Conservation (phyloP, 495 filamentous ascomycete species). For the Penicillium bialowiezense region DNA sequence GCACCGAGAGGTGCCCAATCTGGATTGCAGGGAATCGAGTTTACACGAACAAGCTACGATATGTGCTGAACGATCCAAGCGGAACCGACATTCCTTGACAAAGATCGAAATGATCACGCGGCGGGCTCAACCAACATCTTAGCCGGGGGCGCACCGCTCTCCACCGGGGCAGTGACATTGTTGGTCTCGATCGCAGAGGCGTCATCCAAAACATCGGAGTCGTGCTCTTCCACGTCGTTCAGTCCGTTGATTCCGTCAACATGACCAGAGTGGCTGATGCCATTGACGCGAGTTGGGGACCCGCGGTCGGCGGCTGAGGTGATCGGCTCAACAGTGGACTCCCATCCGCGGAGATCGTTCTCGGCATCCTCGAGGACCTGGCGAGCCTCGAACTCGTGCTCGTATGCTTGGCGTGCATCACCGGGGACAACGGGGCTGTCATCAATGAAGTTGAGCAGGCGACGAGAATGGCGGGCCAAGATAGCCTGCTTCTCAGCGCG, state of each 20-base stretch:
- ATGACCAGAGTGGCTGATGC: not conserved
- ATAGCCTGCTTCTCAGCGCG: constrained; percentile 95
- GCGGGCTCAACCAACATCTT: constrained; percentile 3
- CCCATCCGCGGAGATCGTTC: constrained; percentile 77
- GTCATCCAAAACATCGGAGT: constrained; percentile 1
- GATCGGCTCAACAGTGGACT: constrained; percentile 26
- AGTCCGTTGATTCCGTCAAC: not conserved
- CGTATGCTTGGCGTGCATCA: constrained; percentile 65
- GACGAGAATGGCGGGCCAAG: constrained; percentile 82
- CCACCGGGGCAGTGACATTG: constrained; percentile 3
- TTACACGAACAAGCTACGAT: constrained; percentile 1
- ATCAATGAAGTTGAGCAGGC: constrained; percentile 84
- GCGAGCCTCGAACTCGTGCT: constrained; percentile 60
- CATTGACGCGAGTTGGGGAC: not conserved
- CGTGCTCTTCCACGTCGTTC: not conserved
- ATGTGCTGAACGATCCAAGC: not conserved
- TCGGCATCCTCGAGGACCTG: constrained; percentile 93
- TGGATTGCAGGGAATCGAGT: not conserved
- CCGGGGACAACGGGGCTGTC: constrained; percentile 89
- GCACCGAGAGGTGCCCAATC: constrained; percentile 1
- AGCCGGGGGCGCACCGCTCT: constrained; percentile 3
- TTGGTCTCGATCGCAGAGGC: not conserved
- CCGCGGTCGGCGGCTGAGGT: not conserved
- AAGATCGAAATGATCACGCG: not conserved
- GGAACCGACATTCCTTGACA: not conserved